Conservation (phyloP, 2,329 filamentous ascomycete genomes). For the Beauveria sp. region DNA sequence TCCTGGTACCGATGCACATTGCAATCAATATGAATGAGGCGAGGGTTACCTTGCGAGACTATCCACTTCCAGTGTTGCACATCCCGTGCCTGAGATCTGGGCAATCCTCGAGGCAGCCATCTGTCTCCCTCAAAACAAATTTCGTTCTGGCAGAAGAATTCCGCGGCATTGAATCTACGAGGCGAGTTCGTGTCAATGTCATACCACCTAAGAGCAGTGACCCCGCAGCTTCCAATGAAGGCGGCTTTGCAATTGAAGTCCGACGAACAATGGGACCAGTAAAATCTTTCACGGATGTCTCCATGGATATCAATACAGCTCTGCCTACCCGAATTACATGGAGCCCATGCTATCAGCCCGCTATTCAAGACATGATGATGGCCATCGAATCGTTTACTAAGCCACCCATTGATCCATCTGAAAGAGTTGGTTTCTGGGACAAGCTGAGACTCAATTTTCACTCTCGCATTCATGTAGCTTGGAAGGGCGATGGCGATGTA, state of each 20-base stretch:
- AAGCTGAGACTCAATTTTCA: constrained; percentile 94
- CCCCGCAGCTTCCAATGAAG: constrained; percentile 45
- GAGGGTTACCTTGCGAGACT: constrained; percentile 80
- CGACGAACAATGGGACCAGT: constrained; percentile 87
- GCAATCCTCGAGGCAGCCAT: constrained; percentile 72
- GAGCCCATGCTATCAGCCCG: constrained; percentile 95
- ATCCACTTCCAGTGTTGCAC: constrained; percentile 85
- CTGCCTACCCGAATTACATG: constrained; percentile 91
- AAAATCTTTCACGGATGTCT: constrained; percentile 92
- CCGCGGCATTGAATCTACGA: constrained; percentile 68
- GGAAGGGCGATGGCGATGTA: constrained; percentile 94
- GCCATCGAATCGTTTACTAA: constrained; percentile 97
- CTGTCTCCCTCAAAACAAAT: constrained; percentile 77
- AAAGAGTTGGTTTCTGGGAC: constrained; percentile 96
- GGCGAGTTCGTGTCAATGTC: constrained; percentile 75
- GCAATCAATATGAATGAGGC: constrained; percentile 87
- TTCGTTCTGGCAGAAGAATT: constrained; percentile 96
- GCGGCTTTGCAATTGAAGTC: constrained; percentile 77
- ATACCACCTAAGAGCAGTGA: constrained; percentile 61
- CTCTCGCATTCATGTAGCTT: constrained; percentile 78
- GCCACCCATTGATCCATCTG: constrained; percentile 85
- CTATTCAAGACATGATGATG: constrained; percentile 99
- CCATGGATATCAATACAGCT: constrained; percentile 85
- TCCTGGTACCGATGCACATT: constrained; percentile 84
- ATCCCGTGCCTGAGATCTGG: constrained; percentile 74